Percentiles rank a stretch among this genome's conserved stretches.
Evolutionary conservation across 768 basidiomycete species (phyloP).

Genomic region (Nidularia pulvinata): DNA sequence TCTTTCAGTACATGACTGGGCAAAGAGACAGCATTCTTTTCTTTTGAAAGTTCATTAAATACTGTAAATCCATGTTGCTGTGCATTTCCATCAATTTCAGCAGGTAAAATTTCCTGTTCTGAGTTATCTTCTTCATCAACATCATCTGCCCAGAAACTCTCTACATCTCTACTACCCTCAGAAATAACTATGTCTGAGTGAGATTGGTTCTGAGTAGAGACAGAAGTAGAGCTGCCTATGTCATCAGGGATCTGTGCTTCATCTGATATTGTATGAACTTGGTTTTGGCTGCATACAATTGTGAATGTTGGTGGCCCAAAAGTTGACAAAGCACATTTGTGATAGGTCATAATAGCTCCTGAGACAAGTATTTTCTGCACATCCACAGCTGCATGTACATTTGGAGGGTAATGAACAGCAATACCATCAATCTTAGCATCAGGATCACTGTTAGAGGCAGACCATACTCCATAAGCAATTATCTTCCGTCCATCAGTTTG

Average conservation of each 20-base stretch:
- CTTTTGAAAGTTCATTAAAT: too few relatives aligned
- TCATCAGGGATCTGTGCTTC: too few relatives aligned
- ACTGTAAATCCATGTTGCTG: too few relatives aligned
- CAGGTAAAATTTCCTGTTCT: too few relatives aligned
- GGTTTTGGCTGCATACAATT: constrained; percentile 6
- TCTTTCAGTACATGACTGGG: constrained; percentile 3
- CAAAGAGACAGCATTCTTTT: neutral
- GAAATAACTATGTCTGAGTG: too few relatives aligned
- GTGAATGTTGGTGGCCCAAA: constrained; percentile 12
- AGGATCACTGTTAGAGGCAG: neutral
- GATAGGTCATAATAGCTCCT: constrained; percentile 11
- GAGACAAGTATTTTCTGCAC: constrained; percentile 10
- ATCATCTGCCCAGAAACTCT: too few relatives aligned
- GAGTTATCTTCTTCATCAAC: too few relatives aligned
- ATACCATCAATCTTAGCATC: neutral
- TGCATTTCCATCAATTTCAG: too few relatives aligned
- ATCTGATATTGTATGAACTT: neutral
- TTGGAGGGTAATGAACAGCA: neutral
- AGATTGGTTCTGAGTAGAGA: too few relatives aligned
- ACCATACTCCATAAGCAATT: neutral
- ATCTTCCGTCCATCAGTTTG: neutral
- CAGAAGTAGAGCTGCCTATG: too few relatives aligned
- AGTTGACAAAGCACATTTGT: constrained; percentile 6
- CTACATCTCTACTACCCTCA: too few relatives aligned
- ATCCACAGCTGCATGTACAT: constrained; percentile 2